Evolutionary conservation across 2,329 filamentous ascomycete species (phyloP).

Genomic region (Bipolaris gigantea): DNA sequence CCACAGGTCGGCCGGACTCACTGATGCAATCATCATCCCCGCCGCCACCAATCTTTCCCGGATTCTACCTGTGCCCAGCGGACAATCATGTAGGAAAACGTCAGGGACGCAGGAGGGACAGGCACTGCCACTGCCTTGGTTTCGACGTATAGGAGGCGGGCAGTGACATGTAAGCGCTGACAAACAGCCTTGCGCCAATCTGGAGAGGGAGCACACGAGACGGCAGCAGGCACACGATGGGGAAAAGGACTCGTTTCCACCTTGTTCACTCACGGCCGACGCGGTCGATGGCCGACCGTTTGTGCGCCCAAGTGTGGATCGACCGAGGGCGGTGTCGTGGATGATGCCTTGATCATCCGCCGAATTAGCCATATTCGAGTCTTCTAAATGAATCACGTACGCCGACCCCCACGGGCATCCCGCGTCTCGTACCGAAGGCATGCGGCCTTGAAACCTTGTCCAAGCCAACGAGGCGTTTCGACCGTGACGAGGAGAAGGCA

Average conservation of each 20-base stretch:
- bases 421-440: conserved; percentile 22
- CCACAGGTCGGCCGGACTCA: neutral
- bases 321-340: conserved; percentile 7
- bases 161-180: conserved; percentile 15
- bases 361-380: conserved; percentile 23
- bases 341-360: conserved; percentile 7
- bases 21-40: conserved; percentile 1
- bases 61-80: neutral
- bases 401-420: conserved; percentile 29
- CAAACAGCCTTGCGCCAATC: conserved; percentile 6
- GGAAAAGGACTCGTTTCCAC: conserved; percentile 18
- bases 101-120: neutral
- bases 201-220: conserved; percentile 19
- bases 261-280: conserved; percentile 11
- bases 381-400: conserved; percentile 36
- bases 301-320: conserved; percentile 22
- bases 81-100: conserved; percentile 1
- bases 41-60: neutral
- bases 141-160: conserved; percentile 1
- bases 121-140: neutral
- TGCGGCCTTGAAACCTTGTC: conserved; percentile 11
- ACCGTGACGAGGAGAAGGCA: conserved; percentile 2
- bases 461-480: conserved; percentile 12
- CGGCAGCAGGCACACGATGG: conserved; percentile 27
- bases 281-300: conserved; percentile 14